phyloP scores from a whole-genome alignment of 495 filamentous ascomycete species.

The Daldinia childiae region DNA sequence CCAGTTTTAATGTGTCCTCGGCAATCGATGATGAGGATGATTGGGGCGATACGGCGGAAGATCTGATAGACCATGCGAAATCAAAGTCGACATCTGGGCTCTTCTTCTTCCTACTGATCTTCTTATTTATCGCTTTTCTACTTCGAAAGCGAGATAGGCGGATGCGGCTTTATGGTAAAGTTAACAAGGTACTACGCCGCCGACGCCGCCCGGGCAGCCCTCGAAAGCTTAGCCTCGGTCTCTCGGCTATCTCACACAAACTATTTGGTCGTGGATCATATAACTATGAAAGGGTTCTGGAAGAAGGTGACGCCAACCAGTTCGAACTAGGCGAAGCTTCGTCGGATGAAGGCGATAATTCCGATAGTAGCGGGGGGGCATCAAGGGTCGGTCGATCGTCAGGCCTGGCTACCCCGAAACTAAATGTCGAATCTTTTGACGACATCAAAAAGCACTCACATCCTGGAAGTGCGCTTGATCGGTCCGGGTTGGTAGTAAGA shows the following conservation, averaged over 20 bases:
- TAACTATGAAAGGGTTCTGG: constrained; percentile 84
- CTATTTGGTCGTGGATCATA: constrained; percentile 63
- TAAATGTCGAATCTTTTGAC: constrained; percentile 70
- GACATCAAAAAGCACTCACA: constrained; percentile 55
- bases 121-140: constrained; percentile 70
- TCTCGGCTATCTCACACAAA: constrained; percentile 65
- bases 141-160: constrained; percentile 74
- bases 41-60: constrained; percentile 68
- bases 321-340: constrained; percentile 77
- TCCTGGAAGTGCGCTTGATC: constrained; percentile 69
- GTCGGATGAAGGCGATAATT: constrained; percentile 65
- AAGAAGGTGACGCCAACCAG: constrained; percentile 73
- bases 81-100: constrained; percentile 80
- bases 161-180: constrained; percentile 67
- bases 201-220: constrained; percentile 62
- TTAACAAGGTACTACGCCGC: constrained; percentile 63
- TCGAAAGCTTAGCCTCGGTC: constrained; percentile 61
- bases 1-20: constrained; percentile 59
- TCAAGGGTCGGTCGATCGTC: constrained; percentile 64
- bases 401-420: constrained; percentile 70
- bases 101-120: constrained; percentile 70
- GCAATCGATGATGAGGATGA: constrained; percentile 65
- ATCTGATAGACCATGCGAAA: constrained; percentile 70
- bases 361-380: constrained; percentile 61
- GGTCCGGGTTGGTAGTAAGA: constrained; percentile 77